These are phyloP conservation scores for Leccinum imitatum DNA, from an alignment of 768 basidiomycete species.

Conservation along the genomic window DNA sequence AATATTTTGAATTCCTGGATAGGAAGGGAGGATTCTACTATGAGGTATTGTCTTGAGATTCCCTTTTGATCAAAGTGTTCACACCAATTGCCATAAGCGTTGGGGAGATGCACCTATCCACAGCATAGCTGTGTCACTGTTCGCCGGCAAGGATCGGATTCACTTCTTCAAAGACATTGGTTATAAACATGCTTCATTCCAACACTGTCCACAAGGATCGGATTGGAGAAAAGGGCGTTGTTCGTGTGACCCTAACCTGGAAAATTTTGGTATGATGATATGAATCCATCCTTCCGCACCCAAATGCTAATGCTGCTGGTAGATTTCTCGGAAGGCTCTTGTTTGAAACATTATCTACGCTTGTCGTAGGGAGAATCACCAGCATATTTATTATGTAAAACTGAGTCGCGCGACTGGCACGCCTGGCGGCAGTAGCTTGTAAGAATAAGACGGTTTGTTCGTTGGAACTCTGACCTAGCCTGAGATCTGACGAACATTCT, in stretches of 20 bases:
- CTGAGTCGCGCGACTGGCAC: not conserved
- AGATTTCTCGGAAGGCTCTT: slow-evolving; percentile 32
- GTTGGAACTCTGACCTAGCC: not conserved
- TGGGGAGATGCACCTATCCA: slow-evolving; percentile 97
- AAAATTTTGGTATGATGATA: slow-evolving; percentile 65
- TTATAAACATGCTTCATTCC: slow-evolving; percentile 92
- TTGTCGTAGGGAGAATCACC: slow-evolving; percentile 17
- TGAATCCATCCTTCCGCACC: not conserved
- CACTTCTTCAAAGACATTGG: slow-evolving; percentile 96
- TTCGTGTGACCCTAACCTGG: slow-evolving; percentile 66
- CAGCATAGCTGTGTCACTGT: slow-evolving; percentile 86
- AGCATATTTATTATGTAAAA: not conserved
- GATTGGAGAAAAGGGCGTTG: slow-evolving; percentile 78
- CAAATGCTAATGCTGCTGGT: slow-evolving; percentile 7
- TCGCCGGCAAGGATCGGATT: slow-evolving; percentile 85
- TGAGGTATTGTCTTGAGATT: slow-evolving; percentile 46
- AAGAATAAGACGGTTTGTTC: not conserved
- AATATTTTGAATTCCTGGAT: slow-evolving; percentile 84
- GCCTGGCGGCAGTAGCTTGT: not conserved
- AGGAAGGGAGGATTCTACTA: slow-evolving; percentile 85
- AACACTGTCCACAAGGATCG: slow-evolving; percentile 84
- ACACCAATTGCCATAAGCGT: slow-evolving; percentile 43
- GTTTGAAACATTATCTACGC: slow-evolving; percentile 30
- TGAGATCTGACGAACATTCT: not conserved
- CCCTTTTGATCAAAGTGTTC: not conserved